Base-by-base conservation (phyloP, 306 rosid genomes). In the Sechiopsis laciniata region DNA sequence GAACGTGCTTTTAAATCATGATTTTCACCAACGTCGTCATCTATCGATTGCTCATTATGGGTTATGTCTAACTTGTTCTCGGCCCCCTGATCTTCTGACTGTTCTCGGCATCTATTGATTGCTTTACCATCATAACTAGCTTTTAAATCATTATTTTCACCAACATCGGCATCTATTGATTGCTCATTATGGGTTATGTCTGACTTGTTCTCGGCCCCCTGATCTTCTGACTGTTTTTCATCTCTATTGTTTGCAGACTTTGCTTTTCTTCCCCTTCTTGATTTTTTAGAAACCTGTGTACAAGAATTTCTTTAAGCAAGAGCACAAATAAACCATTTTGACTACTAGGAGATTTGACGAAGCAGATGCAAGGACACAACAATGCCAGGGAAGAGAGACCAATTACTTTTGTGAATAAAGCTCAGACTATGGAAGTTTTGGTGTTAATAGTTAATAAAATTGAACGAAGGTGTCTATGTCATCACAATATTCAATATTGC, bases 211-310 rank as follows among this genome's bases (percentile, higher is more conserved):
- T 76, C 81, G 74, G 60, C 64, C 22, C 81, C 81, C 80, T 71
- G 77, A 72, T 88, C 90, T 74, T 68, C 88, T 72, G 56, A 20
- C 60, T 50, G 76, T 75, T 78, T 76, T 45, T 75, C 79, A 73
- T 76, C 89, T 82, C 67, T 81, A 64, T 80, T 82, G 51, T 51
- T 83, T 10, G 52, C 29, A 40, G 72, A 16, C 75, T 77, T 86
- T 77, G 78, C 89, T 82, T 85, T 88, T 68, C 78, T 86, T 62
- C 60, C 83, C 82, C 82, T 88, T 90, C 96, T 84, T 56, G 85
- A 78, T 79, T 89, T 93, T 74, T 35, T 87, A 60, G 94, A 82
- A 75, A 93, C 98, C 98, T 93, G 74, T 58, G 81, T 48, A 67
- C 82, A 51, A 14, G 71, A 72, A 78, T 32, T 54, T 45, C 3